These are phyloP conservation scores for Hypericum perforatum DNA, from an alignment of 345 rosid genomes.

Conservation along the genomic window DNA sequence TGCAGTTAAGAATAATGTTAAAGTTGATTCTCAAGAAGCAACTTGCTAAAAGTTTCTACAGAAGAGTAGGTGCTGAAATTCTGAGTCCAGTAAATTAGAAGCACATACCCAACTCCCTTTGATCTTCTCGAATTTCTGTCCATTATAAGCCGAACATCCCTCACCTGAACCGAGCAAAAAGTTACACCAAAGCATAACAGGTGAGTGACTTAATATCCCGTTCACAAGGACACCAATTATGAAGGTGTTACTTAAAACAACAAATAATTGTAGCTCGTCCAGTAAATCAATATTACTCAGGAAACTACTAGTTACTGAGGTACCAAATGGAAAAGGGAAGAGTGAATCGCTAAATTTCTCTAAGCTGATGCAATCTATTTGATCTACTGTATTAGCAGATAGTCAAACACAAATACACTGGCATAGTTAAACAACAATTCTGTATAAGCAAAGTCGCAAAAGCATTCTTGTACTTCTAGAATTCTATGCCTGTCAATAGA, in stretches of 20 bases:
- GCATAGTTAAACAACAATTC: background rate
- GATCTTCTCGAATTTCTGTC: slow-evolving; percentile 93
- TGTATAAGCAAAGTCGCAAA: no score
- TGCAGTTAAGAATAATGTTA: slow-evolving; percentile 90
- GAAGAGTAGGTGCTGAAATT: slow-evolving; percentile 26
- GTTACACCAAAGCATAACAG: slow-evolving; percentile 7
- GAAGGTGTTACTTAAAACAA: slow-evolving; percentile 7
- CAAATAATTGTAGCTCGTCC: slow-evolving; percentile 16
- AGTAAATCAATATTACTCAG: slow-evolving; percentile 17
- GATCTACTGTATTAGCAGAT: background rate
- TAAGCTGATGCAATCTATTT: background rate
- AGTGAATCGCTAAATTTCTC: slow-evolving; percentile 6
- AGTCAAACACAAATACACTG: background rate
- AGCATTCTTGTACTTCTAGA: no score
- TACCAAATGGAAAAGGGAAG: slow-evolving; percentile 10
- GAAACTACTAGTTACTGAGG: slow-evolving; percentile 21
- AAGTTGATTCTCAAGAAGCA: slow-evolving; percentile 61
- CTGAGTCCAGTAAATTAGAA: slow-evolving; percentile 8
- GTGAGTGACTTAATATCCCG: slow-evolving; percentile 1
- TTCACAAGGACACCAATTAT: background rate
- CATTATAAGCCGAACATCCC: slow-evolving; percentile 96
- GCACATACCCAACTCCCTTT: slow-evolving; percentile 93
- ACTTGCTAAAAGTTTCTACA: slow-evolving; percentile 38
- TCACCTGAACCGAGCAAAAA: slow-evolving; percentile 48
- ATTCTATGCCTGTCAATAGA: background rate